phyloP scores from a whole-genome alignment of 495 filamentous ascomycete genomes.

The Trichoderma reesei region DNA sequence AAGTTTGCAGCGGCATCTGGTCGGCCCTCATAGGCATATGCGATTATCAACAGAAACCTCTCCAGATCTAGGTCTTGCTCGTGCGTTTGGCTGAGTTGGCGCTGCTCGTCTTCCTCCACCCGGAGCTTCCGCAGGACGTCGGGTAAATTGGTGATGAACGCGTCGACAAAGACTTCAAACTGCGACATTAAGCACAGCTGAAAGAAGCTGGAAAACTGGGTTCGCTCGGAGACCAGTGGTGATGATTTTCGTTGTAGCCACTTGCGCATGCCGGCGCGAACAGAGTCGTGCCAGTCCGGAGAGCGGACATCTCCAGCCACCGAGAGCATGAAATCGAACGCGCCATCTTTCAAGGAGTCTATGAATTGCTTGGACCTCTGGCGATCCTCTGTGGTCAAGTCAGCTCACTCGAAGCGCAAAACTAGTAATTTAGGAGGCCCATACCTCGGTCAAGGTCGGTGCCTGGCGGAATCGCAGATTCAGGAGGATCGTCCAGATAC shows the following conservation, averaged over 20 bases:
- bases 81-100: constrained; percentile 56
- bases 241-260: constrained; percentile 71
- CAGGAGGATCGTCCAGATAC: constrained; percentile 61
- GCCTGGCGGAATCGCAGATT: constrained; percentile 45
- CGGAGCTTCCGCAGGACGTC: constrained; percentile 80
- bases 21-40: constrained; percentile 79
- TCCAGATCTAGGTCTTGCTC: constrained; percentile 79
- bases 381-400: constrained; percentile 44
- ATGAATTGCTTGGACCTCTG: constrained; percentile 60
- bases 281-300: constrained; percentile 70
- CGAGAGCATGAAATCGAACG: constrained; percentile 81
- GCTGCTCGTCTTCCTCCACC: constrained; percentile 79
- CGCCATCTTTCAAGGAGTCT: constrained; percentile 76
- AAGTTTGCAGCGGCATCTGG: constrained; percentile 76
- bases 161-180: constrained; percentile 77
- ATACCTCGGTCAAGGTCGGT: constrained; percentile 40
- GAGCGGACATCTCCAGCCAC: constrained; percentile 65
- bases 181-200: constrained; percentile 63
- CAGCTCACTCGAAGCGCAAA: constrained; percentile 10
- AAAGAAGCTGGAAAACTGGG: constrained; percentile 53
- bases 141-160: constrained; percentile 88
- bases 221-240: constrained; percentile 49
- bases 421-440: constrained; percentile 9
- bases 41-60: constrained; percentile 81
- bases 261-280: constrained; percentile 59